Conservation (phyloP, 116 monocot genomes). For the Iris pallida region DNA sequence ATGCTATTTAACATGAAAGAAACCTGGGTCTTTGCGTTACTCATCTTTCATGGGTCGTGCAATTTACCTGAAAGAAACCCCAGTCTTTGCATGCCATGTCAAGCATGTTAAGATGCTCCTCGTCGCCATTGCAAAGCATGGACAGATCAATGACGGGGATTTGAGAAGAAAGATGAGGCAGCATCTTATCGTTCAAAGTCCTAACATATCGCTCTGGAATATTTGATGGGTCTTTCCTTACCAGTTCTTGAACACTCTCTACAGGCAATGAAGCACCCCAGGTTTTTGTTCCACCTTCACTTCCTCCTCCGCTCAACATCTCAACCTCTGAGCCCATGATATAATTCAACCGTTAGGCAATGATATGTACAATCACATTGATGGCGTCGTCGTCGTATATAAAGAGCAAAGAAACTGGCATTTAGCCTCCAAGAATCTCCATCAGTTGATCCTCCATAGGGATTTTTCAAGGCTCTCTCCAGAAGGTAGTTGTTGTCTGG, state of each 20-base stretch:
- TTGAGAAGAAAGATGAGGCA: constrained; percentile 4
- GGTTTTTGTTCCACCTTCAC: background rate
- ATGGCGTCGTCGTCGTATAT: too few relatives aligned
- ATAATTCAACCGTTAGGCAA: too few relatives aligned
- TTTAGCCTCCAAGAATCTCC: too few relatives aligned
- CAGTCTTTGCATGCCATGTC: constrained; percentile 16
- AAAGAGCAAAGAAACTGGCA: too few relatives aligned
- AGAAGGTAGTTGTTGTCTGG: too few relatives aligned
- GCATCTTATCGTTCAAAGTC: background rate
- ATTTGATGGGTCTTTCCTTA: constrained; percentile 4
- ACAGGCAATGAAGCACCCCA: constrained; percentile 4
- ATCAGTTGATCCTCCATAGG: too few relatives aligned
- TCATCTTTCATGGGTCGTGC: too few relatives aligned
- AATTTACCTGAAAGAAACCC: constrained; percentile 33
- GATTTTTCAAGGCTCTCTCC: too few relatives aligned
- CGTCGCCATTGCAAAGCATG: background rate
- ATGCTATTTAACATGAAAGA: too few relatives aligned
- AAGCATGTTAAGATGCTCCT: background rate
- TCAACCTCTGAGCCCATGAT: too few relatives aligned
- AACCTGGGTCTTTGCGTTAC: constrained; percentile 3
- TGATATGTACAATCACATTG: too few relatives aligned
- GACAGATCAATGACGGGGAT: constrained; percentile 14
- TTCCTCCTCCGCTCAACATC: too few relatives aligned
- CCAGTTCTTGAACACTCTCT: constrained; percentile 6
- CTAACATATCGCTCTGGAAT: constrained; percentile 9